Evolutionary conservation across 805 yeast genomes (phyloP).

Genomic region (Ogataea chonburiensis): DNA sequence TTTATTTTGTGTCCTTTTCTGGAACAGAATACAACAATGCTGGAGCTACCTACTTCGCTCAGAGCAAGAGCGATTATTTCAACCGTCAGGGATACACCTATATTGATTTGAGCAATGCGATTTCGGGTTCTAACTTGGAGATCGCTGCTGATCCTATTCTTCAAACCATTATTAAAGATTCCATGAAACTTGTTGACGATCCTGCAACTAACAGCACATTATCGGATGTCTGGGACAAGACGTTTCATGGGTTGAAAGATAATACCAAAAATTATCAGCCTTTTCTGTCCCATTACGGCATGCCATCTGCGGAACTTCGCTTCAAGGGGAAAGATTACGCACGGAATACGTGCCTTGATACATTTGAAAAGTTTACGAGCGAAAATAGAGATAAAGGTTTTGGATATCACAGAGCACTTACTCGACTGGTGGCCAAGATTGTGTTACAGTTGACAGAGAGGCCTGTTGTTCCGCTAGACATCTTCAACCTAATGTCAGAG

Average conservation of each 20-base stretch:
- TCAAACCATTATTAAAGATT: conserved; percentile 44
- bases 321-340: conserved; percentile 44
- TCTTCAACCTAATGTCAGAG: conserved; percentile 44
- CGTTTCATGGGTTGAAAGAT: conserved; percentile 17
- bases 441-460: conserved; percentile 64
- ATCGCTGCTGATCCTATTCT: conserved; percentile 60
- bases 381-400: conserved; percentile 53
- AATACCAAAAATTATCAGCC: conserved; percentile 67
- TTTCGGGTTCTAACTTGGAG: conserved; percentile 51
- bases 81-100: conserved; percentile 63
- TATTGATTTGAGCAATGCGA: conserved; percentile 69
- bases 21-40: conserved; percentile 78
- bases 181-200: conserved; percentile 34
- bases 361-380: conserved; percentile 52
- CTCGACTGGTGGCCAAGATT: conserved; percentile 52
- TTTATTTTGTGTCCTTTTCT: conserved; percentile 82
- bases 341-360: conserved; percentile 59
- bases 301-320: conserved; percentile 65
- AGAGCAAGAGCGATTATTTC: conserved; percentile 51
- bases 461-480: conserved; percentile 72
- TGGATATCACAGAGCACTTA: conserved; percentile 53
- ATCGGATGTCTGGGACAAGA: conserved; percentile 23
- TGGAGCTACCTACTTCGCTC: conserved; percentile 80
- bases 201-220: conserved; percentile 27
- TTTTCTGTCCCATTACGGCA: conserved; percentile 58